Percentiles rank a stretch among this genome's conserved stretches.
phyloP scores from a whole-genome alignment of 2,329 filamentous ascomycete species.

The Phaeosphaeriaceae sp. region DNA sequence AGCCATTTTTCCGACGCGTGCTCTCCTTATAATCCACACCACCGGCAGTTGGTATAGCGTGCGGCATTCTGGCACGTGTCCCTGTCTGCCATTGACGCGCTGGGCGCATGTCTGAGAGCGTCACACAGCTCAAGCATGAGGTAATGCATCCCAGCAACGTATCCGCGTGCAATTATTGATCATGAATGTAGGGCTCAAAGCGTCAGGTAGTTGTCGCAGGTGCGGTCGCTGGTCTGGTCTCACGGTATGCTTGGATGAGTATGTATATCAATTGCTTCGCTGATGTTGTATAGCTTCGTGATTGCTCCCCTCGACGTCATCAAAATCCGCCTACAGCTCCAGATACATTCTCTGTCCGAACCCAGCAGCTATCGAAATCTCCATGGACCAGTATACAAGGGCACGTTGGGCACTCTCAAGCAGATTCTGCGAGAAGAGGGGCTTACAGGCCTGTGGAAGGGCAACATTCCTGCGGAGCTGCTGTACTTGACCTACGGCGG shows the following conservation, averaged over 20 bases:
- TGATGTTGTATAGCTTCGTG: slow-evolving; percentile 70
- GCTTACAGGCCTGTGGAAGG: slow-evolving; percentile 89
- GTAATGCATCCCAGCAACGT: slow-evolving; percentile 45
- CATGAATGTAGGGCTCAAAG: slow-evolving; percentile 63
- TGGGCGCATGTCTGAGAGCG: slow-evolving; percentile 69
- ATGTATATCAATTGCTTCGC: neutral
- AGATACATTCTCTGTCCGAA: slow-evolving; percentile 82
- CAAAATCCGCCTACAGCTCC: slow-evolving; percentile 96
- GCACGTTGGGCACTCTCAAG: slow-evolving; percentile 76
- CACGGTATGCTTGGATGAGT: slow-evolving; percentile 66
- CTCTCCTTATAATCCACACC: slow-evolving; percentile 16
- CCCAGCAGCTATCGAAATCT: slow-evolving; percentile 64
- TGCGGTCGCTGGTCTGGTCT: slow-evolving; percentile 81
- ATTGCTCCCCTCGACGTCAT: slow-evolving; percentile 96
- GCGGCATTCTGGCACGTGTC: slow-evolving; percentile 22
- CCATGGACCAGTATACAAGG: slow-evolving; percentile 67
- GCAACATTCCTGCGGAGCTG: slow-evolving; percentile 92
- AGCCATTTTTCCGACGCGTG: slow-evolving; percentile 21
- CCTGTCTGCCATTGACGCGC: slow-evolving; percentile 28
- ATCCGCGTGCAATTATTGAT: neutral
- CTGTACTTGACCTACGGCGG: slow-evolving; percentile 93
- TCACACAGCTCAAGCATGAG: slow-evolving; percentile 73
- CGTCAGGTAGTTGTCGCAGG: slow-evolving; percentile 71
- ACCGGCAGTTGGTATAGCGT: slow-evolving; percentile 19
- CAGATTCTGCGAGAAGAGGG: slow-evolving; percentile 84